Evolutionary conservation across 805 yeast genomes (phyloP).

Genomic region (Kurtzmaniella cleridarum): DNA sequence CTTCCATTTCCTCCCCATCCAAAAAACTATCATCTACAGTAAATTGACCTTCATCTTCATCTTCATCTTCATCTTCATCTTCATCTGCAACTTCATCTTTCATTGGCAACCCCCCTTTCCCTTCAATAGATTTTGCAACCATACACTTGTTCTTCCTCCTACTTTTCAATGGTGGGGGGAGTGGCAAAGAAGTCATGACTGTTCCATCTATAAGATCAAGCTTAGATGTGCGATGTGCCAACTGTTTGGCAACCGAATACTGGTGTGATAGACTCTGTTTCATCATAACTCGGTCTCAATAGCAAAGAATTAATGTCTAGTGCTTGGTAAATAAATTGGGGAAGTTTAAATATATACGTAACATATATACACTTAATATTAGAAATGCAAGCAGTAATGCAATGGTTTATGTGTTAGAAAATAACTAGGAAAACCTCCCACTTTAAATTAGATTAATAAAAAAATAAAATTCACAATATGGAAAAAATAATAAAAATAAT

Average conservation of each 20-base stretch:
- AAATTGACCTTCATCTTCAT: conserved; percentile 3
- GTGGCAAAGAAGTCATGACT: conserved; percentile 45
- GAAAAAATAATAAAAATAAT: no score
- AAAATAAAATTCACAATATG: no score
- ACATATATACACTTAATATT: no score
- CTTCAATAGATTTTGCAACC: neutral
- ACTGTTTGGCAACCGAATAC: neutral
- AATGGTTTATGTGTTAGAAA: neutral
- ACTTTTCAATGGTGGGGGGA: conserved; percentile 42
- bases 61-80: conserved; percentile 5
- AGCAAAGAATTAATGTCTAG: no score
- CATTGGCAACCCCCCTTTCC: conserved; percentile 5
- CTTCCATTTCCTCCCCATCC: conserved; percentile 21
- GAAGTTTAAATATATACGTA: no score
- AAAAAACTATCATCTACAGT: conserved; percentile 9
- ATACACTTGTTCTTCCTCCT: conserved; percentile 2
- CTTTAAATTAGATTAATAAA: no score
- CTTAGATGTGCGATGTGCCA: conserved; percentile 33
- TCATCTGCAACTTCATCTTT: conserved; percentile 4
- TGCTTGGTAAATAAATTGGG: no score
- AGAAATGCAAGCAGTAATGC: neutral
- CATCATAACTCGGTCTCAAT: no score
- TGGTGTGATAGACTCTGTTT: conserved; percentile 1
- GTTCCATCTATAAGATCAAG: conserved; percentile 45
- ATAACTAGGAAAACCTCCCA: neutral